Base-by-base conservation (phyloP, 2,329 filamentous ascomycete genomes). In the Alternaria burnsii region DNA sequence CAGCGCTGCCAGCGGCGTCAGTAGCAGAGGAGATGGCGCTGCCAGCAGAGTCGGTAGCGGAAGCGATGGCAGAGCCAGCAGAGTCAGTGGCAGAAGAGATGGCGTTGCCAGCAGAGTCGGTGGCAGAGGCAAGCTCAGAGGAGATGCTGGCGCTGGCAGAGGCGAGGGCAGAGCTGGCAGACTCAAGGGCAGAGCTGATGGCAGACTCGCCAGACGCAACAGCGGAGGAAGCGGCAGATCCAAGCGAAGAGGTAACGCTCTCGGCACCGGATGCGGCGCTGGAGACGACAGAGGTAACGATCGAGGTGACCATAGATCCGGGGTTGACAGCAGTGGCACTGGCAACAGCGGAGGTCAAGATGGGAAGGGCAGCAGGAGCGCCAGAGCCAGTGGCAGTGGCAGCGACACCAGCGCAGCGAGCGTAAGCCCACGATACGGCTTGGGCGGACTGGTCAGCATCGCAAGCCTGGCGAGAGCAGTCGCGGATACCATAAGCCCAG, bases 401-500 rank as follows among this genome's bases (percentile, higher is more conserved):
- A 52, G 63, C 65, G n/a, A 54, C 61, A 78, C 78, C 56, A 18
- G 55, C 47, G 64, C 78, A 80, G 68, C 72, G 75, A 52, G 57
- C 56, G 38, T 66, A 66, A 36, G 78, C 79, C 62, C 69, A 80
- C 43, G 69, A 34, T 51, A 79, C 71, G 58, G 78, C 77, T 12
- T 60, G 48, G 52, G 57, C 63, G 46, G 76, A 72, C 36, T 75
- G 66, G 1, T 58, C 61, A 8, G 57, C 52, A 50, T 59, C 50
- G 65, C 82, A 83, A 34, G 79, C 79, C 66, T 79, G 73, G 57
- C 71, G 78, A 58, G 80, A 75, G 74, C 82, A 84, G 69, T 84
- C 82, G 59, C 82, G 81, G 51, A 84, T 72, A 61, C 82, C 82
- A 58, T 80, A 82, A 58, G 74, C 76, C 64, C 82, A 84, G 76